Base-by-base conservation (phyloP, 352 stramenopile species). In the Pythium guiyangense region DNA sequence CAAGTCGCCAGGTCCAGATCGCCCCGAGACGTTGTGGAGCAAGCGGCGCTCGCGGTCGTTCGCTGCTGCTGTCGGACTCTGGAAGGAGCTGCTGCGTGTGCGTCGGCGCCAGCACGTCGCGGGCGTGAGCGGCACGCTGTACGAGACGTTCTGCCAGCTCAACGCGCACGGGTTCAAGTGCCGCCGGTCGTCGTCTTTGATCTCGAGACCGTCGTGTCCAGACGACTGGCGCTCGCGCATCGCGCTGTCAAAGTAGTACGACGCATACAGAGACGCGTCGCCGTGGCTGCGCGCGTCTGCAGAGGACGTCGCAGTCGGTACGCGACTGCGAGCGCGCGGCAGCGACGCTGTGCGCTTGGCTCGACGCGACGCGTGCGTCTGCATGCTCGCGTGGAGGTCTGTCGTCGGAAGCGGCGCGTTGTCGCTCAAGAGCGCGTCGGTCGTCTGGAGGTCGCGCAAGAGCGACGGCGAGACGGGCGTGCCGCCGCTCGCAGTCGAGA, bases 11-110 rank as follows among this genome's bases (percentile, higher is more conserved):
- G 73, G 65, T 2, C 40, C 44, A 20, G 66, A 77, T 9, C 69
- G 70, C 4, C 73, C 73, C 18, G 70, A 72, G 44, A 79, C 58
- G 22, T 73, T 62, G 6, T 64, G 59, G 22, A 83, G 58, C 37
- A 83, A 73, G 9, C 29, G 57, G 34, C 61, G 63, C 25, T 49
- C 44, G n/a, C 44, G 2, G 39, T 42, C n/a, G 4, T 58, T 40
- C 29, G 40, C n/a, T 11, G 22, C 35, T 3, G 15, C 63, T 26
- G 54, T 60, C 6, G 27, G 29, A 34, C 29, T 34, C 25, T 22
- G 25, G 9, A 6, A 11, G 12, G 3, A 6, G 37, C 37, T 42
- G 34, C 34, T 12, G 34, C n/a, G n/a, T 34, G 29, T 6, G 37
- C 37, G 37, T 17, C 20, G 47, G 35, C 29, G 48, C 5, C 40